Evolutionary conservation across 768 basidiomycete genomes (phyloP).

Genomic region (Hygrophoropsis aurantiaca): DNA sequence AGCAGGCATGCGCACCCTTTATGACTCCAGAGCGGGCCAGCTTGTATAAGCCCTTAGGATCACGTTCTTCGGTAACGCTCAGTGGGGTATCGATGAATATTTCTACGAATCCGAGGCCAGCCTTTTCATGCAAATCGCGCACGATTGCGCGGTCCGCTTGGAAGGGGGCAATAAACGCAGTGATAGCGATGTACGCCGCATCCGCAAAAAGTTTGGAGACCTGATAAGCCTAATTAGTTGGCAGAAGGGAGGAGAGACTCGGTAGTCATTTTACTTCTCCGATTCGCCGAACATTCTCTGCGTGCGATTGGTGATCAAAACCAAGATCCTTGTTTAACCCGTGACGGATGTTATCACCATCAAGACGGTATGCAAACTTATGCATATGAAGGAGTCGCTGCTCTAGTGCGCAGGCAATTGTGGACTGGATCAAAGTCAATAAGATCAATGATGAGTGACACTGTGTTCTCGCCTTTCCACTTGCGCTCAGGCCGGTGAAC

Average conservation of each 20-base stretch:
- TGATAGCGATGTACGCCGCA: slow-evolving; percentile 82
- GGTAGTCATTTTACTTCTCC: slow-evolving; percentile 65
- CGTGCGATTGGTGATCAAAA: slow-evolving; percentile 88
- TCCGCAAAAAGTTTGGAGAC: slow-evolving; percentile 95
- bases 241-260: slow-evolving; percentile 8
- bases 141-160: slow-evolving; percentile 80
- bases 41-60: slow-evolving; percentile 97
- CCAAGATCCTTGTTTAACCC: slow-evolving; percentile 97
- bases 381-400: slow-evolving; percentile 87
- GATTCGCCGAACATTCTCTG: slow-evolving; percentile 95
- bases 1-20: slow-evolving; percentile 60
- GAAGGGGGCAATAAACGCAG: slow-evolving; percentile 99
- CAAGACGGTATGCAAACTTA: slow-evolving; percentile 87
- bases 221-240: no score
- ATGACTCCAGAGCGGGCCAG: slow-evolving; percentile 95
- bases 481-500: slow-evolving; percentile 94
- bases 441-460: background rate
- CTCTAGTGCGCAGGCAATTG: slow-evolving; percentile 95
- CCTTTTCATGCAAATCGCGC: slow-evolving; percentile 75
- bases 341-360: slow-evolving; percentile 95
- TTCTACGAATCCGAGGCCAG: slow-evolving; percentile 85
- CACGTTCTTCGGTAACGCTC: slow-evolving; percentile 81
- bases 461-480: slow-evolving; percentile 74
- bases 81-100: slow-evolving; percentile 95
- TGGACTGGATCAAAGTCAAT: slow-evolving; percentile 58